Conservation (phyloP, 495 filamentous ascomycete species). For the Aspergillus mulundensis region DNA sequence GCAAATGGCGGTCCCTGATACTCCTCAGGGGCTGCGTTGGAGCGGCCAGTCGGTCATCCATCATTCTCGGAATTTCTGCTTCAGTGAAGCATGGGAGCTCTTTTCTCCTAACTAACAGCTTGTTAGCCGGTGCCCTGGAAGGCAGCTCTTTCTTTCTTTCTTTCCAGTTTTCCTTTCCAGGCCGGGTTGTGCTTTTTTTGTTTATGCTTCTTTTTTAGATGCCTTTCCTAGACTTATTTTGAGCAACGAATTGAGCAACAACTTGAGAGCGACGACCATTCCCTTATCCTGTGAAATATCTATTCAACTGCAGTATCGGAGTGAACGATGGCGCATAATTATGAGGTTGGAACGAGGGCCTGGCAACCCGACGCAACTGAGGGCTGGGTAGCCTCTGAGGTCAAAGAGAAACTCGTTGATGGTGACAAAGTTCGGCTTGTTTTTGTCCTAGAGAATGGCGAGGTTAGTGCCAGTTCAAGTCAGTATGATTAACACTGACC, state of each 20-base stretch:
- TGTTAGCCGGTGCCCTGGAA: slow-evolving; percentile 2
- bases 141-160: not conserved
- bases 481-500: slow-evolving; percentile 18
- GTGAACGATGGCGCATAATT: slow-evolving; percentile 79
- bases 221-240: slow-evolving; percentile 7
- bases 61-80: slow-evolving; percentile 25
- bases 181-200: slow-evolving; percentile 5
- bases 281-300: slow-evolving; percentile 12
- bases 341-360: slow-evolving; percentile 94
- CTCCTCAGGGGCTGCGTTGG: slow-evolving; percentile 42
- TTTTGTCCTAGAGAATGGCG: slow-evolving; percentile 86
- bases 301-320: not conserved
- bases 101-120: slow-evolving; percentile 7
- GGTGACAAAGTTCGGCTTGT: slow-evolving; percentile 82
- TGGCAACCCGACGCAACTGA: slow-evolving; percentile 96
- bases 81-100: slow-evolving; percentile 16
- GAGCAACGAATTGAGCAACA: too few species aligned
- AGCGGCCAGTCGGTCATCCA: slow-evolving; percentile 27
- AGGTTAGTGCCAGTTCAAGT: slow-evolving; percentile 54
- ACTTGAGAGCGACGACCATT: slow-evolving; percentile 12
- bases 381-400: slow-evolving; percentile 96
- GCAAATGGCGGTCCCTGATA: slow-evolving; percentile 38
- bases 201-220: slow-evolving; percentile 11
- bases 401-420: slow-evolving; percentile 77
- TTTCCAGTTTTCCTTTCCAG: not conserved